phyloP scores from a whole-genome alignment of 768 basidiomycete species.

The Pleurotus giganteus region DNA sequence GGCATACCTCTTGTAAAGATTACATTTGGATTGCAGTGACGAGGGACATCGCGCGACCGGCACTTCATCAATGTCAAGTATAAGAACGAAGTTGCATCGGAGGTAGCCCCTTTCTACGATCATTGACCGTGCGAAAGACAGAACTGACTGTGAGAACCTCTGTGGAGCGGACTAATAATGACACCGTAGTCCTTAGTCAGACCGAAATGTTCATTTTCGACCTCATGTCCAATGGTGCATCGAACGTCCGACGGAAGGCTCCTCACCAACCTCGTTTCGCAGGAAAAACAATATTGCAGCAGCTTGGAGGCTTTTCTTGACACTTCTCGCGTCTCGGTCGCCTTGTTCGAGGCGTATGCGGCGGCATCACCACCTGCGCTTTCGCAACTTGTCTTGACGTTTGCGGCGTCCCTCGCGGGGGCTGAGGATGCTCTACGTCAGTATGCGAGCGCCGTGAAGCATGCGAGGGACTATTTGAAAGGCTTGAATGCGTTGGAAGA shows the following conservation, averaged over 20 bases:
- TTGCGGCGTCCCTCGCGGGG: constrained; percentile 56
- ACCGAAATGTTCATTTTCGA: no score
- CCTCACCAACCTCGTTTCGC: constrained; percentile 60
- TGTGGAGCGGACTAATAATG: no score
- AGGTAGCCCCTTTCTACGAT: no score
- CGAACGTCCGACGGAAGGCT: constrained; percentile 72
- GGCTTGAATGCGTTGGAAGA: constrained; percentile 67
- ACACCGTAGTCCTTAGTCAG: no score
- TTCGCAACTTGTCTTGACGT: constrained; percentile 51
- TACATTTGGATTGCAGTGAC: no score
- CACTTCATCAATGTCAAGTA: no score
- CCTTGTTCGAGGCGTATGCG: constrained; percentile 72
- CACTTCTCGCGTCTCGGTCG: constrained; percentile 56
- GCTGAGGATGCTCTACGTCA: constrained; percentile 68
- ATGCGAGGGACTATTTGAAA: constrained; percentile 62
- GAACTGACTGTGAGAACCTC: no score
- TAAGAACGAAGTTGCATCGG: no score
- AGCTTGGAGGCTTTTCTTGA: constrained; percentile 57
- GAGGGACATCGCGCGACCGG: no score
- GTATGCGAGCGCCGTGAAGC: constrained; percentile 60
- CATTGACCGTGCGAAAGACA: no score
- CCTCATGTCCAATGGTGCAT: constrained; percentile 54
- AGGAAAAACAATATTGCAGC: constrained; percentile 72
- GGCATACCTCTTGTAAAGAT: no score
- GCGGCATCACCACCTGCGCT: constrained; percentile 57